Conservation (phyloP, 2,329 filamentous ascomycete species). For the Metarhizium rileyi region DNA sequence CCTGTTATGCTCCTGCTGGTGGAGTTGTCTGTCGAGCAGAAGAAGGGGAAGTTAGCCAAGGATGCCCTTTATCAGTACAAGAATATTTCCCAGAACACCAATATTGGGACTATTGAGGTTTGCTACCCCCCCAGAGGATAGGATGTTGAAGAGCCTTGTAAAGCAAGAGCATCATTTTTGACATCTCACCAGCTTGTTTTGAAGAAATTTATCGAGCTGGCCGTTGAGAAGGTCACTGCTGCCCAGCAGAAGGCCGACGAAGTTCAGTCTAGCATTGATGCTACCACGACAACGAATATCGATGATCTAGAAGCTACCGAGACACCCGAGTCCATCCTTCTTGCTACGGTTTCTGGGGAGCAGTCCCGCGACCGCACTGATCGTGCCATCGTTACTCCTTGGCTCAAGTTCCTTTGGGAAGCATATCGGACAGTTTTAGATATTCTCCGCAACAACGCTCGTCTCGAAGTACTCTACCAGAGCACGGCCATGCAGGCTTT, state of each 20-base stretch:
- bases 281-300: slow-evolving; percentile 59
- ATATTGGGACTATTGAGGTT: slow-evolving; percentile 95
- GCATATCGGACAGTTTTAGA: slow-evolving; percentile 97
- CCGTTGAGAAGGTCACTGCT: slow-evolving; percentile 89
- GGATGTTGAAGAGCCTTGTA: background rate
- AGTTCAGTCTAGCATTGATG: slow-evolving; percentile 79
- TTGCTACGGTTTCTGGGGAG: slow-evolving; percentile 95
- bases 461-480: slow-evolving; percentile 96
- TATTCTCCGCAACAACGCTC: slow-evolving; percentile 97
- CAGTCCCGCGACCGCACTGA: slow-evolving; percentile 96
- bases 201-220: slow-evolving; percentile 95
- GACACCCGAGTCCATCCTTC: slow-evolving; percentile 94
- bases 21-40: slow-evolving; percentile 90
- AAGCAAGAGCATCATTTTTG: slow-evolving; percentile 2
- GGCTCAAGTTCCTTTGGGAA: slow-evolving; percentile 99
- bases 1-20: slow-evolving; percentile 98
- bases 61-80: slow-evolving; percentile 99
- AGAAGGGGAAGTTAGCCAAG: slow-evolving; percentile 97
- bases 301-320: slow-evolving; percentile 96
- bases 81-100: slow-evolving; percentile 98
- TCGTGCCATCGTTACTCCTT: slow-evolving; percentile 94
- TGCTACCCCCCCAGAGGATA: slow-evolving; percentile 9
- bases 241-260: slow-evolving; percentile 95
- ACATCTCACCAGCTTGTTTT: slow-evolving; percentile 59
- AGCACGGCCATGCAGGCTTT: slow-evolving; percentile 96